Evolutionary conservation across 495 filamentous ascomycete genomes (phyloP).

Genomic region (Lasiosphaeria hispida): DNA sequence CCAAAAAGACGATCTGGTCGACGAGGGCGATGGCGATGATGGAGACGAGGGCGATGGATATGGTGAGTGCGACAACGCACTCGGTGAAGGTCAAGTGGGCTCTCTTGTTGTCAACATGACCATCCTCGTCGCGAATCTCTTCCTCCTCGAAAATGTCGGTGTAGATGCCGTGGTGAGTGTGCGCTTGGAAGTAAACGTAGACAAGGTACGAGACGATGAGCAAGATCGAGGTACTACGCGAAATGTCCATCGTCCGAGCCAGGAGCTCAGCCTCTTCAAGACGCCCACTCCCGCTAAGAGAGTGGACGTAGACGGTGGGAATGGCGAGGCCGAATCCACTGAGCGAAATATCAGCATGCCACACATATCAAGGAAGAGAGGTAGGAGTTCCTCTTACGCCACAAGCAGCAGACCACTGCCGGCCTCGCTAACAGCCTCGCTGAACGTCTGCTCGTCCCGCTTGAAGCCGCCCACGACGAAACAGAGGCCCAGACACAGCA

Average conservation of each 20-base stretch:
- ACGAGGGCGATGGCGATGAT: slow-evolving; percentile 83
- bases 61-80: slow-evolving; percentile 61
- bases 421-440: slow-evolving; percentile 75
- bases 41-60: slow-evolving; percentile 71
- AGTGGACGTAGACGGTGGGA: slow-evolving; percentile 71
- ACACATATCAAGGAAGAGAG: not conserved
- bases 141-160: slow-evolving; percentile 60
- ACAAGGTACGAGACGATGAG: slow-evolving; percentile 76
- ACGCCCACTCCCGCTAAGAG: slow-evolving; percentile 46
- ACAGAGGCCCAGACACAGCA: slow-evolving; percentile 41
- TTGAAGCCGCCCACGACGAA: slow-evolving; percentile 75
- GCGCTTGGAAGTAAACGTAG: slow-evolving; percentile 78
- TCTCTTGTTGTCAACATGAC: slow-evolving; percentile 59
- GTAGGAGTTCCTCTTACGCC: slow-evolving; percentile 47
- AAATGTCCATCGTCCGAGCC: slow-evolving; percentile 60
- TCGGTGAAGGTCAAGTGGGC: slow-evolving; percentile 79
- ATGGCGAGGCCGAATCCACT: slow-evolving; percentile 76
- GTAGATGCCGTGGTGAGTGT: slow-evolving; percentile 79
- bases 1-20: slow-evolving; percentile 72
- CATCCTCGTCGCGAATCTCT: slow-evolving; percentile 68
- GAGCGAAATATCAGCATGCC: slow-evolving; percentile 8
- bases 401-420: slow-evolving; percentile 78
- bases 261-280: slow-evolving; percentile 38
- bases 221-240: slow-evolving; percentile 71
- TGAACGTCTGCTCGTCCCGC: slow-evolving; percentile 64